Conservation (phyloP, 176 grass and related monocot species). For the Cenchrus purpureus region DNA sequence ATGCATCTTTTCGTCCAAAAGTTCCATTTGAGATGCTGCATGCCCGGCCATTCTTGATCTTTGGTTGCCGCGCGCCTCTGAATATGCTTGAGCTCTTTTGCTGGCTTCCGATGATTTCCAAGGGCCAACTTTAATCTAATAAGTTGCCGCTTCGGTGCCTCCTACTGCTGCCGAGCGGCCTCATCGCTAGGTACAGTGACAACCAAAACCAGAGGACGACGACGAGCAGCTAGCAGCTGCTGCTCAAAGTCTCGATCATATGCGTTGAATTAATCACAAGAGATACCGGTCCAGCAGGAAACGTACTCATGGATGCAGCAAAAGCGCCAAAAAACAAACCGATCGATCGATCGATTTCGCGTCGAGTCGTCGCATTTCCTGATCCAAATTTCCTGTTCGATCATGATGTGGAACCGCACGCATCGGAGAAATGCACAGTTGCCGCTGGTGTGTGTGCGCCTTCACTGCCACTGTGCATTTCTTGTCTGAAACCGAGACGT, state of each 20-base stretch:
- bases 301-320: no score
- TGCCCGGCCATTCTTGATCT: not conserved
- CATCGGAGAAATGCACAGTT: not conserved
- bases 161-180: no score
- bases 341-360: not conserved
- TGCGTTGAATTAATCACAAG: no score
- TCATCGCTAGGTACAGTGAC: not conserved
- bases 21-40: conserved; percentile 29
- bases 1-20: conserved; percentile 27
- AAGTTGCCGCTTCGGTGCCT: conserved; percentile 32
- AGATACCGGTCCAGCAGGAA: no score
- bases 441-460: not conserved
- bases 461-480: no score
- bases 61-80: not conserved
- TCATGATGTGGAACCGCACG: no score
- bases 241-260: no score
- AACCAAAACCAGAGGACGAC: no score
- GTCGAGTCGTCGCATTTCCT: conserved; percentile 39
- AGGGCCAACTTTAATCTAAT: conserved; percentile 13
- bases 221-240: no score
- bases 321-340: not conserved
- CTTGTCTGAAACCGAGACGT: no score
- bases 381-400: no score
- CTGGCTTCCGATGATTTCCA: conserved; percentile 47
- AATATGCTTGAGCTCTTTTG: conserved; percentile 9